Base-by-base conservation (phyloP, 805 yeast species). In the Candida anglica region DNA sequence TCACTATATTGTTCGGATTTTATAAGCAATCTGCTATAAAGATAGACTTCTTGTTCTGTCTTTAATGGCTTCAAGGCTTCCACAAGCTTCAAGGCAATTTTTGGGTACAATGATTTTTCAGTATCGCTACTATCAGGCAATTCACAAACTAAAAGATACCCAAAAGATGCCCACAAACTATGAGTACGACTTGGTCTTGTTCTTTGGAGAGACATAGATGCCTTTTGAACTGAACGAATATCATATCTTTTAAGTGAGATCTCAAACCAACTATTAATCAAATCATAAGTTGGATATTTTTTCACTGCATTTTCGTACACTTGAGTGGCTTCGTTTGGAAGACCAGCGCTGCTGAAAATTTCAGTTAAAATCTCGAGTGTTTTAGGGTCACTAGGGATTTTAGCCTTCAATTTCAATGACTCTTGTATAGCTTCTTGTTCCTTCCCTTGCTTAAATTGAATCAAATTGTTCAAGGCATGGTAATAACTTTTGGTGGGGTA, bases 31-130 rank as follows among this genome's bases (percentile, higher is more conserved):
- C 67, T 59, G 2, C 77, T 78, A 37, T 70, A 69, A 2, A 86
- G 74, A 42, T 63, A 86, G 2, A 72, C 58, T 39, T 88, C 94
- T 45, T 86, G 94, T 6, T 81, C 75, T 15, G 66, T 62, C 26
- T 61, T 43, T 28, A 69, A 62, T 1, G 91, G 86, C 28, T 63
- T 60, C 13, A 71, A 50, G n/a, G 57, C 56, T 19, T 72, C 77
- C 19, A 83, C 52, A 41, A 81, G 52, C 42, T 80, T 76, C 38
- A 68, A 47, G 0, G 87, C 89, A 21, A 87, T 25, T 32, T 32
- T 32, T 3, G 34, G 34, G 28, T 22, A 32, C 6, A 32, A 25
- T 14, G 19, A 10, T 7, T 32, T 23, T 19, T 32, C 34, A 14
- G 15, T 25, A 3, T 9, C 20, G 4, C 66, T 46, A 9, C 69